phyloP scores from a whole-genome alignment of 352 stramenopile genomes.

The Phytophthora kernoviae region DNA sequence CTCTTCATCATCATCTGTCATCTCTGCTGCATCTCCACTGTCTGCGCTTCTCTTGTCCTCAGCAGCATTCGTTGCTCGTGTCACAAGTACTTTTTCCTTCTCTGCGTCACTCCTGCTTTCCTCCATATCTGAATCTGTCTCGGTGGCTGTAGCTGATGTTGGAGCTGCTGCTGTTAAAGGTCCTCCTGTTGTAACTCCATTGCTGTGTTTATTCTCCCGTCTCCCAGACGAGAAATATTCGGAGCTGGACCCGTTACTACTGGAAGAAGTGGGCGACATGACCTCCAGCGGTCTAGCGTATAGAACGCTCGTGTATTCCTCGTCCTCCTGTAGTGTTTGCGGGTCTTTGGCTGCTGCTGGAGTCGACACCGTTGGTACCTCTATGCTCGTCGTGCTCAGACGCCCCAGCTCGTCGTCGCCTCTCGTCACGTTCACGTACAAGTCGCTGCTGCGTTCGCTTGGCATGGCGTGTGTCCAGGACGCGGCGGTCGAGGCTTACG shows the following conservation, averaged over 20 bases:
- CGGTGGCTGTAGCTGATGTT: constrained; percentile 31
- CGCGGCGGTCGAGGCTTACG: neutral
- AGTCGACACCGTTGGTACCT: constrained; percentile 1
- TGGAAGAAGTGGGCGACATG: constrained; percentile 62
- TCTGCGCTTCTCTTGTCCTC: constrained; percentile 22
- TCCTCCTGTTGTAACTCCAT: constrained; percentile 1
- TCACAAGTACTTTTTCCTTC: constrained; percentile 25
- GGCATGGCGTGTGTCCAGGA: constrained; percentile 13
- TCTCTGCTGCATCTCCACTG: constrained; percentile 6
- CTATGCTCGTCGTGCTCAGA: constrained; percentile 14
- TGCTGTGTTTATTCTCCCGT: constrained; percentile 1
- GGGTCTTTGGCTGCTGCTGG: neutral
- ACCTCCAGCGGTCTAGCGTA: constrained; percentile 34
- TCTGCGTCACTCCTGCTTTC: constrained; percentile 21
- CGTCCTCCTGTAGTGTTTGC: constrained; percentile 30
- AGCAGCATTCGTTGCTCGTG: constrained; percentile 3
- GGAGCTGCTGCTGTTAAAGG: constrained; percentile 6
- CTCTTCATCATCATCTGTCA: constrained; percentile 31
- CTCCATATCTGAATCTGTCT: constrained; percentile 41
- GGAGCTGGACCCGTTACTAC: constrained; percentile 51
- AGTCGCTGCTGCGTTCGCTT: constrained; percentile 31
- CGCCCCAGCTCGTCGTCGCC: constrained; percentile 25
- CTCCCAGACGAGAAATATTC: constrained; percentile 25
- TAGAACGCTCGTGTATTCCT: constrained; percentile 36
- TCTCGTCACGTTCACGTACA: constrained; percentile 43